Evolutionary conservation across 768 basidiomycete genomes (phyloP).

Genomic region (Mycena vitilis): DNA sequence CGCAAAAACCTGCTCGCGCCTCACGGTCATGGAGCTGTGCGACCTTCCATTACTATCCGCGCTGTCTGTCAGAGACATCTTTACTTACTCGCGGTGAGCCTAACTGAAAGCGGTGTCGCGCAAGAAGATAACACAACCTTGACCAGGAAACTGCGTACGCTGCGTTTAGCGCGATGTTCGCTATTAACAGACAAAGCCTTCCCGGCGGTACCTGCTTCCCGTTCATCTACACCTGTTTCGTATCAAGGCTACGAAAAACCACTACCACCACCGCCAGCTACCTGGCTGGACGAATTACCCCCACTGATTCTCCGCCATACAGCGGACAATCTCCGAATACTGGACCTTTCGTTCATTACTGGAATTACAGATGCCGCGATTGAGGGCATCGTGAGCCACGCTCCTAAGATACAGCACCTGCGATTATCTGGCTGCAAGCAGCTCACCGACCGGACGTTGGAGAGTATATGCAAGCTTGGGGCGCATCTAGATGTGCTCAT

Average conservation of each 20-base stretch:
- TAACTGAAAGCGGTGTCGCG: slow-evolving; percentile 12
- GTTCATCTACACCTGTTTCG: slow-evolving; percentile 41
- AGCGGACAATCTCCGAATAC: slow-evolving; percentile 78
- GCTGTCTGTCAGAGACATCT: slow-evolving; percentile 81
- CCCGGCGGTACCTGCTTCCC: slow-evolving; percentile 78
- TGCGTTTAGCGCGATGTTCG: slow-evolving; percentile 83
- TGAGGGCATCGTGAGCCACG: slow-evolving; percentile 79
- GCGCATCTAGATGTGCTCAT: slow-evolving; percentile 83
- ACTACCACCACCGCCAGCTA: slow-evolving; percentile 64
- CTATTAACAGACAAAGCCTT: slow-evolving; percentile 85
- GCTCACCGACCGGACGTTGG: slow-evolving; percentile 79
- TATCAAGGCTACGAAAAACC: slow-evolving; percentile 56
- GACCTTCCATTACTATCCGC: slow-evolving; percentile 77
- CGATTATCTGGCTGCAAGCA: slow-evolving; percentile 81
- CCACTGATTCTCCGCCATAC: slow-evolving; percentile 72
- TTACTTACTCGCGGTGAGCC: slow-evolving; percentile 75
- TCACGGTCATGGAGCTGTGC: slow-evolving; percentile 85
- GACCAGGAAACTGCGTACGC: slow-evolving; percentile 72
- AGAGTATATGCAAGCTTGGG: slow-evolving; percentile 76
- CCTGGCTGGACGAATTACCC: slow-evolving; percentile 71
- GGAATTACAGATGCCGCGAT: slow-evolving; percentile 82
- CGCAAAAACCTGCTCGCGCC: slow-evolving; percentile 77
- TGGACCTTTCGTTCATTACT: slow-evolving; percentile 81
- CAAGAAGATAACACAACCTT: slow-evolving; percentile 32
- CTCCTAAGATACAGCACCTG: slow-evolving; percentile 80